Evolutionary conservation across 176 grass and related monocot species (phyloP), one percentile per base, ranked within the genome.

Genomic region (Leersia perrieri): DNA sequence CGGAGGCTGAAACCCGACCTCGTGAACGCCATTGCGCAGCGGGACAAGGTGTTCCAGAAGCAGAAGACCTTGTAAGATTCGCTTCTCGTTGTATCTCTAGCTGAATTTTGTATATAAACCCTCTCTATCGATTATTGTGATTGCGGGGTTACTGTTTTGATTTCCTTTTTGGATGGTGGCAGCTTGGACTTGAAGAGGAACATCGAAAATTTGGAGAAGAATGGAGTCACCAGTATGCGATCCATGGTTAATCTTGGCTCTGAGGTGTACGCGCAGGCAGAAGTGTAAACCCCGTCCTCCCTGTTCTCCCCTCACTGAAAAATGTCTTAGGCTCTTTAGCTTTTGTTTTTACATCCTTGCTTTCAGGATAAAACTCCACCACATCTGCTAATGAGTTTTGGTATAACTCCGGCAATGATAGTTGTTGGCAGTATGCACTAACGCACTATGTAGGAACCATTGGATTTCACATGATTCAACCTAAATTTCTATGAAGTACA

Each of bases 191-290:
- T 98, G 87, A 98, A 91, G 90, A 90, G 61, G 66, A 98, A 98
- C 76, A 98, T 94, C 55, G 80, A 94, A 82, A 98, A 78, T 41
- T 62, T 98, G 86, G 89, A 94, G 86, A 92, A 90, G 29, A 98
- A 93, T 83, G 83, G 87, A 31, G 84, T 94, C 66, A 93, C 92
- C 15, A 87, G 72, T 63, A 83, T 98, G 87, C 83, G 83, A 5
- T 92, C 95, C 40, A 98, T 94, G 92, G 75, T 98, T 45, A 98
- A 94, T 81, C 90, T 98, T 38, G 95, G 92, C 7, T 98, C 95
- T n/a, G 92, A 98, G 81, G 90, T 98, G 63, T 98, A 98, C 73
- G 85, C 83, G 79, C 92, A 98, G 63, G 92, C 95, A 64, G 83
- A 92, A 79, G 95, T 98, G 95, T 98, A 97, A 90, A 14, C 32